phyloP scores from a whole-genome alignment of 768 basidiomycete genomes.

The Leccinellum albellum region DNA sequence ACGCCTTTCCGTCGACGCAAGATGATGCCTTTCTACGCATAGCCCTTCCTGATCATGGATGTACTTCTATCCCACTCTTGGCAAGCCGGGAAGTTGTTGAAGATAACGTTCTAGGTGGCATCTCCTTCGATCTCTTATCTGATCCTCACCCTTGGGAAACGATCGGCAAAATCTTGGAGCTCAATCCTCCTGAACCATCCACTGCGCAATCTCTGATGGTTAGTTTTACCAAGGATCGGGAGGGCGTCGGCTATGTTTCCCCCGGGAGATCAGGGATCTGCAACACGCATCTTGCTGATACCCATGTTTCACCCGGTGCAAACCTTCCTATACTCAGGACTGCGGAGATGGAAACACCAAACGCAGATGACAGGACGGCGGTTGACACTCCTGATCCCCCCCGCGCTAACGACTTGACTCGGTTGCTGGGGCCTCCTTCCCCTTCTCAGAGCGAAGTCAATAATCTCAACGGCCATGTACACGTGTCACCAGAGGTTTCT shows the following conservation, averaged over 20 bases:
- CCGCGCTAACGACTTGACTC: background rate
- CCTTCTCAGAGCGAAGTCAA: background rate
- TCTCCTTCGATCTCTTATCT: constrained; percentile 25
- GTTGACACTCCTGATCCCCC: background rate
- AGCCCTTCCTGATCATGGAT: background rate
- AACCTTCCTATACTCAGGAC: background rate
- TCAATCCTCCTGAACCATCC: constrained; percentile 4
- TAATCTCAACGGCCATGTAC: background rate
- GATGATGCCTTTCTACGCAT: background rate
- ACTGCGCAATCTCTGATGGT: constrained; percentile 1
- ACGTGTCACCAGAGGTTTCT: background rate
- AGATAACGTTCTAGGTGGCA: background rate
- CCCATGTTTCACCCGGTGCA: background rate
- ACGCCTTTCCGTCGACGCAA: background rate
- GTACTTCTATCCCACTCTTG: background rate
- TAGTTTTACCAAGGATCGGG: constrained; percentile 19
- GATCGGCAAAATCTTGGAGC: constrained; percentile 26
- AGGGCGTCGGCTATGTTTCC: constrained; percentile 26
- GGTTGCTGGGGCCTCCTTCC: background rate
- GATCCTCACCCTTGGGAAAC: constrained; percentile 32
- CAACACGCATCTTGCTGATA: background rate
- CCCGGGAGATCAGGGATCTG: background rate
- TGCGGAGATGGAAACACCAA: background rate
- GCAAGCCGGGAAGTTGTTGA: background rate
- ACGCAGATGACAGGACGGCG: background rate